Conservation (phyloP, 1,284 basidiomycete species). For the Ganoderma lingzhi region DNA sequence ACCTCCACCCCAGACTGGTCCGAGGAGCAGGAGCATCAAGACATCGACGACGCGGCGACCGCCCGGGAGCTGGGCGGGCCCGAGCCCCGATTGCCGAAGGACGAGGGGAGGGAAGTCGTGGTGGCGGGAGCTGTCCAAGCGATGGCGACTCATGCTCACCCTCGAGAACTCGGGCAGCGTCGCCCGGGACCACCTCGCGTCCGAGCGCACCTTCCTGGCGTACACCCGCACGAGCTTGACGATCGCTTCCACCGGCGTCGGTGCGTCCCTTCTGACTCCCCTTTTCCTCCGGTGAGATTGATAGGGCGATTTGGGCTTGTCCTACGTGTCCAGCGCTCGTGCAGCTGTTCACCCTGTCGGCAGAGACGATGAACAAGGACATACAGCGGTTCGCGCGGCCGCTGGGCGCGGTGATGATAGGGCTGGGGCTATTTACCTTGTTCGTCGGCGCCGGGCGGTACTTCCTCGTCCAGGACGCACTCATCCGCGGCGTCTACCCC, state of each 20-base stretch:
- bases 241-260: constrained; percentile 60
- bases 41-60: neutral
- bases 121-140: constrained; percentile 32
- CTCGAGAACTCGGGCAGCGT: constrained; percentile 67
- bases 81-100: neutral
- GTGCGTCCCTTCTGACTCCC: constrained; percentile 32
- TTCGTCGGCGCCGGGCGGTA: constrained; percentile 60
- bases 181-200: constrained; percentile 68
- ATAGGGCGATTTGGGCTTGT: neutral
- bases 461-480: constrained; percentile 61
- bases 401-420: constrained; percentile 59
- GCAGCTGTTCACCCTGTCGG: constrained; percentile 61
- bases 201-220: constrained; percentile 63
- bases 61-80: neutral
- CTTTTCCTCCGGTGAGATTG: neutral
- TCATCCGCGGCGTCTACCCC: constrained; percentile 64
- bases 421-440: constrained; percentile 60
- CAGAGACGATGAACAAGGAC: constrained; percentile 36
- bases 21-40: neutral
- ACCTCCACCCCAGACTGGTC: neutral
- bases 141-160: constrained; percentile 43
- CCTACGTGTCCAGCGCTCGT: constrained; percentile 51
- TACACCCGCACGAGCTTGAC: constrained; percentile 66
- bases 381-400: constrained; percentile 57
- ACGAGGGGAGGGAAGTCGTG: constrained; percentile 15